Base-by-base conservation (phyloP, 2,329 filamentous ascomycete species). In the Diplodia seriata region DNA sequence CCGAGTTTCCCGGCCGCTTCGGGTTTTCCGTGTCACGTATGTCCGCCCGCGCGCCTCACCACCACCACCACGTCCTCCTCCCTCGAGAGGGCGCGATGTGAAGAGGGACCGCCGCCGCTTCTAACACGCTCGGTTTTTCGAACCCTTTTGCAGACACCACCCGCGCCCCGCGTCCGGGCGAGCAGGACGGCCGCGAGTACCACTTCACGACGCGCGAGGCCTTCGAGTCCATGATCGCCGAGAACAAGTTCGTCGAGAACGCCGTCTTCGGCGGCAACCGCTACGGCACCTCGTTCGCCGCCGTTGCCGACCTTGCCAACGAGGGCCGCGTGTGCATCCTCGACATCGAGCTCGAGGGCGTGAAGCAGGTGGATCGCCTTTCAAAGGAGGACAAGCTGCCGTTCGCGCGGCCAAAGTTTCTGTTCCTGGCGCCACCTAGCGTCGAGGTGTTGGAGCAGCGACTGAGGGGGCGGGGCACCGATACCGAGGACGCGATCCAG, bases 271-370 rank as follows among this genome's bases (percentile, higher is more conserved):
- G 93, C 50, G 89, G 88, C 66, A 97, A 97, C 81, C 83, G 88
- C 75, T 97, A 97, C 81, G 94, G 94, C 68, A 97, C 93, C 5
- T 92, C 88, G 77, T 89, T 92, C 75, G 84, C 86, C 79, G 92
- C 92, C 33, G 92, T 97, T 70, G 86, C 90, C 78, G 88, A 92
- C 74, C 89, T 94, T 77, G 86, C 86, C 2, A 86, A 87, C 69
- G 87, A 89, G 81, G 90, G 89, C 20, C 86, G 85, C 74, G 87
- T 93, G 51, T 94, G 94, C 70, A 89, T 97, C 57, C 83, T 97
- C 72, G 94, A 98, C 78, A 98, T 97, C 76, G 94, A 97, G 85
- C 97, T 97, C 92, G 93, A 97, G 86, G 94, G 94, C 69, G 93
- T 97, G 68, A 97, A 97, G 83, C 94, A 97, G 81, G 91, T 97